Base-by-base conservation (phyloP, 768 basidiomycete species). In the Boletus subcaerulescens region DNA sequence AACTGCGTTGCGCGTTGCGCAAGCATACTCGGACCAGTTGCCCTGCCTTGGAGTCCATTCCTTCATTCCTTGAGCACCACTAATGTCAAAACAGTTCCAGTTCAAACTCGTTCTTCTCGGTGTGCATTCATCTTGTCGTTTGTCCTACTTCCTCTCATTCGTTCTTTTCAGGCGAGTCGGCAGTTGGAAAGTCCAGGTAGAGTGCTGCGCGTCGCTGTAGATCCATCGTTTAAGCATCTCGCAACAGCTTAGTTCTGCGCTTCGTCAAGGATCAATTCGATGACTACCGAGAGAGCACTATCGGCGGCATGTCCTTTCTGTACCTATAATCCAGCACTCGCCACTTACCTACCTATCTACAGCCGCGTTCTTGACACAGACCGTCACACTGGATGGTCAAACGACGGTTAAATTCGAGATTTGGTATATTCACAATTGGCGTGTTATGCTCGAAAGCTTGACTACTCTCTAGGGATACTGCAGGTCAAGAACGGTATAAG, bases 351-450 rank as follows among this genome's bases (percentile, higher is more conserved):
- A 62, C 59, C 50, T 42, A 38, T 29, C 52, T 55, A 53, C 64
- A 93, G 96, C 96, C 56, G 96, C 96, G 35, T 99, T 99, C 80
- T 73, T 99, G 61, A 98, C 97, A n/a, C 96, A 98, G 73, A 97
- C 95, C 4, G 91, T 98, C 32, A 87, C 85, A 13, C 80, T 97
- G 39, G 89, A 94, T 46, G 89, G 94, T 68, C 85, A 87, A 59
- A 90, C 90, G 22, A 86, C 86, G 22, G 91, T 99, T 67, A 98
- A 98, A 80, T 98, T 99, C 68, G 96, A 98, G 77, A 96, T 96
- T 68, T 96, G 94, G 95, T 94, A 67, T 26, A 82, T 69, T 33
- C 10, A 1, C n/a, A 20, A 18, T 18, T 24, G 6, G 22, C 20
- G 22, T 38, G 12, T 13, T 20, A 12, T 4, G 22, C 43, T 33